Evolutionary conservation across 129 eudicot genomes (phyloP).

Genomic region (Apium graveolens): DNA sequence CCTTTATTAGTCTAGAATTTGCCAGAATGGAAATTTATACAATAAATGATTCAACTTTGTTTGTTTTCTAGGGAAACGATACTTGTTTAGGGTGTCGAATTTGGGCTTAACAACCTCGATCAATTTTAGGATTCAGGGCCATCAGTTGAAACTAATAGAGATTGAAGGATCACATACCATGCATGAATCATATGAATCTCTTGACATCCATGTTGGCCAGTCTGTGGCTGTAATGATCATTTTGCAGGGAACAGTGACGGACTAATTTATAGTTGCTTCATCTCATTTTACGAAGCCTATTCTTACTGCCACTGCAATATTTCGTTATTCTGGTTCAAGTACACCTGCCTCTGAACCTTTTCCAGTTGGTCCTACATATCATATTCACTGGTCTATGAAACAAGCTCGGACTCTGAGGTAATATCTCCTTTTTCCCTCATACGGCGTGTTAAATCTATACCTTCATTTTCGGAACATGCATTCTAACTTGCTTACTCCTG

Average conservation of each 20-base stretch:
- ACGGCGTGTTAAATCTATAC: background rate
- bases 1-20: no score
- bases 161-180: no score
- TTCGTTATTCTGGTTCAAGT: constrained; percentile 44
- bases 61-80: constrained; percentile 37
- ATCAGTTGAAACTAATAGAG: constrained; percentile 49
- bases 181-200: constrained; percentile 58
- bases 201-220: constrained; percentile 83
- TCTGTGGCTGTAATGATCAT: constrained; percentile 62
- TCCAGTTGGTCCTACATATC: constrained; percentile 47
- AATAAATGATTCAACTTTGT: background rate
- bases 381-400: no score
- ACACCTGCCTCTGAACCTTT: constrained; percentile 39
- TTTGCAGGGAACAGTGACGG: constrained; percentile 30
- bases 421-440: no score
- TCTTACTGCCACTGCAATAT: constrained; percentile 46
- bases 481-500: background rate
- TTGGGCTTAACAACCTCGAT: no score
- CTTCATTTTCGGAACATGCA: background rate
- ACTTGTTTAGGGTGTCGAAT: constrained; percentile 73
- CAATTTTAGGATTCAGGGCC: constrained; percentile 69
- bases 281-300: constrained; percentile 53
- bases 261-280: constrained; percentile 69
- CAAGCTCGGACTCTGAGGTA: no score
- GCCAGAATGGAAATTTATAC: background rate